Evolutionary conservation across 768 basidiomycete genomes (phyloP).

Genomic region (Xerocomellus intermedius): DNA sequence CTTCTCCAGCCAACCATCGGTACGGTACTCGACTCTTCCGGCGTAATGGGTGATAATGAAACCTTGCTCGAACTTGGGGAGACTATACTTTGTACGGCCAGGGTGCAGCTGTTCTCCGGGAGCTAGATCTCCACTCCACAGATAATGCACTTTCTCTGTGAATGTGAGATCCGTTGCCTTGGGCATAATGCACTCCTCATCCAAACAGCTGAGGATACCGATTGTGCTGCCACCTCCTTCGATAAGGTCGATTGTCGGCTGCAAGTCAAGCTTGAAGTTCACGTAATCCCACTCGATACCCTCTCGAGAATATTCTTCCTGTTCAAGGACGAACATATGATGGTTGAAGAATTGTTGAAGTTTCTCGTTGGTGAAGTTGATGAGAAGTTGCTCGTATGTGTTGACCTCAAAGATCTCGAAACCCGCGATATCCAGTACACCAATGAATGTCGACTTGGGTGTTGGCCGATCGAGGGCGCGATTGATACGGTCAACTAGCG

Average conservation of each 20-base stretch:
- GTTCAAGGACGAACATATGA: conserved; percentile 99
- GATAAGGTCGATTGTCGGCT: conserved; percentile 98
- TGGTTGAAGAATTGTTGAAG: conserved; percentile 98
- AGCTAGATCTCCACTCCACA: conserved; percentile 57
- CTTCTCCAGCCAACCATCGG: conserved; percentile 97
- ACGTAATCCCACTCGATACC: conserved; percentile 97
- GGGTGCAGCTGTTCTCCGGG: conserved; percentile 56
- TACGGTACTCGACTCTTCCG: conserved; percentile 93
- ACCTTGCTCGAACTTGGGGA: conserved; percentile 87
- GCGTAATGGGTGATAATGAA: conserved; percentile 97
- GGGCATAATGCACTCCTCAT: conserved; percentile 99
- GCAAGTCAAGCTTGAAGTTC: conserved; percentile 95
- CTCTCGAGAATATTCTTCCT: conserved; percentile 96
- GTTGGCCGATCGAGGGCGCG: conserved; percentile 90
- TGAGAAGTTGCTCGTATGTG: conserved; percentile 95
- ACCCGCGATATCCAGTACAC: conserved; percentile 97
- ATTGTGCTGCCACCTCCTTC: conserved; percentile 72
- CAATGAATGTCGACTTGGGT: conserved; percentile 91
- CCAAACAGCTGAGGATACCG: conserved; percentile 88
- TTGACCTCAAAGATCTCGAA: conserved; percentile 97
- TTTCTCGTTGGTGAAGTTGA: conserved; percentile 99
- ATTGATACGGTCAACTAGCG: conserved; percentile 93
- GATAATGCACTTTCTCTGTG: conserved; percentile 82
- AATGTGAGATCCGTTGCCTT: conserved; percentile 94
- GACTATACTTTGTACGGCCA: conserved; percentile 80